Percentiles rank a stretch among this genome's conserved stretches.
phyloP scores from a whole-genome alignment of 371 early-diverging fungal species.

The Mucor mucedo region DNA sequence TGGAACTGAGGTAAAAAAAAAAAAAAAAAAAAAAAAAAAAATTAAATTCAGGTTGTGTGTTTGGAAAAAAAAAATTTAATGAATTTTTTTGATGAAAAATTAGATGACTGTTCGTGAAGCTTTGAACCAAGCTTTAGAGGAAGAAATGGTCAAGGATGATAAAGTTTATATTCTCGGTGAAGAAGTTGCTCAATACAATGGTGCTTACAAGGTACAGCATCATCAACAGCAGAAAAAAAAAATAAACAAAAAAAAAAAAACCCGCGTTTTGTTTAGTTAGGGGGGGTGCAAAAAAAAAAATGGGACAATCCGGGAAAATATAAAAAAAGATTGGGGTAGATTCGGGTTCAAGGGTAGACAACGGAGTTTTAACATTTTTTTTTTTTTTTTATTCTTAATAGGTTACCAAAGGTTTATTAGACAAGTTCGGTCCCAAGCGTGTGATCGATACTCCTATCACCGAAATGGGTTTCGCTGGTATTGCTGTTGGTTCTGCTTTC shows the following conservation, averaged over 20 bases:
- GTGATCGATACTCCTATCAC: conserved; percentile 99
- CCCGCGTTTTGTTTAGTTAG: conserved; percentile 2
- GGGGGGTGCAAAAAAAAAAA: conserved; percentile 17
- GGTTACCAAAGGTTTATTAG: conserved; percentile 97
- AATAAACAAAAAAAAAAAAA: conserved; percentile 3
- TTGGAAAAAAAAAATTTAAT: background rate
- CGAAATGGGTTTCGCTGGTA: conserved; percentile 98
- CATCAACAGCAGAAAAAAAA: background rate
- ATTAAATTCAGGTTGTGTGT: background rate
- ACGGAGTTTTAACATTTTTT: conserved; percentile 19
- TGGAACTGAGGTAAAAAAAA: conserved; percentile 36
- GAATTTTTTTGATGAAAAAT: no score
- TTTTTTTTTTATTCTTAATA: conserved; percentile 38
- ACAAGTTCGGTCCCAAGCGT: conserved; percentile 97
- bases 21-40: background rate
- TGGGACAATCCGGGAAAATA: conserved; percentile 54
- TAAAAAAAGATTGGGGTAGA: conserved; percentile 50
- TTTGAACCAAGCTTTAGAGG: conserved; percentile 97
- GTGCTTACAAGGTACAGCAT: conserved; percentile 93
- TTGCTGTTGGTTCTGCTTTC: conserved; percentile 98
- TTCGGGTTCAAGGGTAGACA: conserved; percentile 30
- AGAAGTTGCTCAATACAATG: conserved; percentile 98
- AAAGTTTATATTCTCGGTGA: conserved; percentile 97
- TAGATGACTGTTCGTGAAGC: conserved; percentile 98
- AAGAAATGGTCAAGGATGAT: conserved; percentile 95